Evolutionary conservation across 331 rosid genomes (phyloP).

Genomic region (Rosa hybrid): DNA sequence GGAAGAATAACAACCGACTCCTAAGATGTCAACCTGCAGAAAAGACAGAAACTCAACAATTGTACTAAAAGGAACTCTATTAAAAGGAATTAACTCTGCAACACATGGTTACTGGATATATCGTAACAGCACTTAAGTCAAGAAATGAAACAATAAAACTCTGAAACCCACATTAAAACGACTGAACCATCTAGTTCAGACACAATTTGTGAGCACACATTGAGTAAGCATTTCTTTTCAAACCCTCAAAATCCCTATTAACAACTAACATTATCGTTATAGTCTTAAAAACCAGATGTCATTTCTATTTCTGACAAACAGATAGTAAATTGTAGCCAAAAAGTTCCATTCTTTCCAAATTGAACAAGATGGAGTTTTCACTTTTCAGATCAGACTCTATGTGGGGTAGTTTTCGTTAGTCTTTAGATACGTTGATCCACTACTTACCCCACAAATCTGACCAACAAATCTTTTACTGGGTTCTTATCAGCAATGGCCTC

Average conservation of each 20-base stretch:
- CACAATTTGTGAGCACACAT: background rate
- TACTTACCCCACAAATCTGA: background rate
- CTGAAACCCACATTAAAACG: background rate
- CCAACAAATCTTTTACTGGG: background rate
- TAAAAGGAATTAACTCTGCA: background rate
- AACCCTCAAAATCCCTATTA: background rate
- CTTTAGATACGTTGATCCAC: background rate
- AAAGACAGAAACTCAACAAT: background rate
- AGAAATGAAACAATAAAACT: background rate
- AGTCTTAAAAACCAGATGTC: background rate
- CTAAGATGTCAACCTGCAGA: slow-evolving; percentile 87
- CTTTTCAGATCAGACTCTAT: background rate
- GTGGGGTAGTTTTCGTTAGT: background rate
- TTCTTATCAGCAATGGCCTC: background rate
- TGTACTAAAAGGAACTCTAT: background rate
- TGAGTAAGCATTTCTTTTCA: background rate
- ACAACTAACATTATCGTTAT: background rate
- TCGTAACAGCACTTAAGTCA: too few species aligned
- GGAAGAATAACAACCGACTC: slow-evolving; percentile 98
- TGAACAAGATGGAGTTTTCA: background rate
- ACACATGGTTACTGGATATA: background rate
- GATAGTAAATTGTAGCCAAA: background rate
- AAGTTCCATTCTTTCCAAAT: background rate
- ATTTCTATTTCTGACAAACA: background rate
- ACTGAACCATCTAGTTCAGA: background rate